These are phyloP conservation scores for Pezicula neosporulosa DNA, from an alignment of 2,329 filamentous ascomycete genomes.

Conservation along the genomic window DNA sequence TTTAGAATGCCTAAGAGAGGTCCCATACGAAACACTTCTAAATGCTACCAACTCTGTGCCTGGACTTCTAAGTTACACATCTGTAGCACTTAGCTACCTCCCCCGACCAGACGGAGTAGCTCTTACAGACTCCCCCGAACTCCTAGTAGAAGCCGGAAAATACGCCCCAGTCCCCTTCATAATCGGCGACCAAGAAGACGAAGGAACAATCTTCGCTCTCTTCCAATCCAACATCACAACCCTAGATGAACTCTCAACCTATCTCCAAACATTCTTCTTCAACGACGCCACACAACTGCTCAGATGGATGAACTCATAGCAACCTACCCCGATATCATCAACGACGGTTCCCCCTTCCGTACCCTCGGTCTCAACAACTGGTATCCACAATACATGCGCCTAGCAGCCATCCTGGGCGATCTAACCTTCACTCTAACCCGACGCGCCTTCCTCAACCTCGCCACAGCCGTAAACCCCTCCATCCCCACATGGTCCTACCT, in stretches of 20 bases:
- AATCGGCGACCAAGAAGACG: slow-evolving; percentile 75
- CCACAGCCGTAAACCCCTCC: slow-evolving; percentile 43
- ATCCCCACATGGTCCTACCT: slow-evolving; percentile 75
- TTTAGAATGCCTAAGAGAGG: slow-evolving; percentile 61
- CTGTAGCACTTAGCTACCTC: slow-evolving; percentile 68
- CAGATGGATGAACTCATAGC: slow-evolving; percentile 54
- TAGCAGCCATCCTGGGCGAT: slow-evolving; percentile 74
- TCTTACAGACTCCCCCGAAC: slow-evolving; percentile 60
- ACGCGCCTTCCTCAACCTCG: slow-evolving; percentile 54
- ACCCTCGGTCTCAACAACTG: slow-evolving; percentile 66
- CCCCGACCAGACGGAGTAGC: slow-evolving; percentile 68
- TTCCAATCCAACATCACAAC: slow-evolving; percentile 67
- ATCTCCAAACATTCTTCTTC: slow-evolving; percentile 61
- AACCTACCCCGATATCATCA: slow-evolving; percentile 51
- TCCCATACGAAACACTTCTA: slow-evolving; percentile 58
- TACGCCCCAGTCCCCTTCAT: slow-evolving; percentile 61
- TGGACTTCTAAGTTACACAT: slow-evolving; percentile 61
- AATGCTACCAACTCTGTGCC: slow-evolving; percentile 69
- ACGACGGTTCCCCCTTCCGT: slow-evolving; percentile 66
- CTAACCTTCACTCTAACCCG: slow-evolving; percentile 70
- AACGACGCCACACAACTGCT: slow-evolving; percentile 43
- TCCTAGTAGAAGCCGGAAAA: slow-evolving; percentile 46
- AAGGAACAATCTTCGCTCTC: slow-evolving; percentile 72
- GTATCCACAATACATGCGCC: slow-evolving; percentile 74
- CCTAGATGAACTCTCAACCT: slow-evolving; percentile 53